Base-by-base conservation (phyloP, 2,329 filamentous ascomycete genomes). In the Colletotrichum liriopes region DNA sequence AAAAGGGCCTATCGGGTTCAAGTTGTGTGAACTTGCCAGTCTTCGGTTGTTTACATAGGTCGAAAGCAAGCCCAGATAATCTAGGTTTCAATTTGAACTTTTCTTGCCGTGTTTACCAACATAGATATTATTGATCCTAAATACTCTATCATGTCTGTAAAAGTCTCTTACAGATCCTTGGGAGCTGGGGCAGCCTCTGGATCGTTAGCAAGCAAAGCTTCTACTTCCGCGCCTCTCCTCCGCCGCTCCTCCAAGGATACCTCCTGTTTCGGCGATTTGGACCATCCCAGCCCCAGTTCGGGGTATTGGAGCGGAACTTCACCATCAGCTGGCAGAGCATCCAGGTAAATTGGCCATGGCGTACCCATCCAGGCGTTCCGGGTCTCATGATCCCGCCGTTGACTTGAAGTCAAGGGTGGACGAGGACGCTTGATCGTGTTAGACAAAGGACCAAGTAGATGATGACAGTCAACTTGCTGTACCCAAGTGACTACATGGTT, bases 301-400 rank as follows among this genome's bases (percentile, higher is more conserved):
- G 79, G 79, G 58, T 81, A 81, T 64, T 81, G 79, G 20, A 80
- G 73, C 3, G 79, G 79, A 16, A 78, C 71, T 3, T 77, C 75
- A 5, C 76, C 77, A 49, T 77, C 76, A 7, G 29, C 58, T 0
- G 79, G 79, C 55, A 81, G 67, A 5, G 51, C 71, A 35, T 81
- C 79, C 11, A 81, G 58, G 65, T 79, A 80, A 12, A 81, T 79
- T 1, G 79, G 79, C 79, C 79, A 81, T 0, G 79, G 78, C 1
- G 75, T 78, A 37, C 79, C 79, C 74, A 81, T 75, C 79, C 79
- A 81, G 29, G 76, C 79, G 58, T 80, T 79, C 29, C 79, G 77
- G 11, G 73, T 72, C 74, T 81, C 79, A 58, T 81, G 79, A 55
- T 81, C 79, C 32, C 71, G 72, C 41, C 79, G 79, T 74, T 81